phyloP scores from a whole-genome alignment of 495 filamentous ascomycete species.

The Xylaria venustula region DNA sequence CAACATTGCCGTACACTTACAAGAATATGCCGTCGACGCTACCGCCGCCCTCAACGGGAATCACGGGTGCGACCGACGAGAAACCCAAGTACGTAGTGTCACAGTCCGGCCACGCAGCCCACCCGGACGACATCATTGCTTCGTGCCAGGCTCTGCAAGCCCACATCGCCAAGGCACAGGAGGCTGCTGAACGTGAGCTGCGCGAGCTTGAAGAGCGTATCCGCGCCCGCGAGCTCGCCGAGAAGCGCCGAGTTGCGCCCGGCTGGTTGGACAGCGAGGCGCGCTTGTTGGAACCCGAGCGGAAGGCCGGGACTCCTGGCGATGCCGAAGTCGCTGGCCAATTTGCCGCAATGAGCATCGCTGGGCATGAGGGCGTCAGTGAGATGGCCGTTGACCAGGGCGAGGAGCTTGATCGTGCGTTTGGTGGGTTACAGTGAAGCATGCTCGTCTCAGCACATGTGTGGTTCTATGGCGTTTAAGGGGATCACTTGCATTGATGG shows the following conservation, averaged over 20 bases:
- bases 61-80: slow-evolving; percentile 37
- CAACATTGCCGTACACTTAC: slow-evolving; percentile 95
- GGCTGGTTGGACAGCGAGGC: slow-evolving; percentile 93
- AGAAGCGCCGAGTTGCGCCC: slow-evolving; percentile 87
- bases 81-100: slow-evolving; percentile 72
- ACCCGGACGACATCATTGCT: slow-evolving; percentile 77
- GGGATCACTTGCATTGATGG: slow-evolving; percentile 2
- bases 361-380: slow-evolving; percentile 39
- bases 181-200: slow-evolving; percentile 63
- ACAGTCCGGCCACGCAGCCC: slow-evolving; percentile 68
- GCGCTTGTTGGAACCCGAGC: slow-evolving; percentile 75
- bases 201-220: slow-evolving; percentile 69
- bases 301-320: slow-evolving; percentile 24
- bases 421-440: slow-evolving; percentile 62
- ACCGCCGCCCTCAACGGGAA: slow-evolving; percentile 69
- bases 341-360: slow-evolving; percentile 32
- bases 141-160: slow-evolving; percentile 73
- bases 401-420: slow-evolving; percentile 83
- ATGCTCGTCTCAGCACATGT: background rate
- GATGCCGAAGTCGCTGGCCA: slow-evolving; percentile 13
- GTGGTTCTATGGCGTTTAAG: background rate
- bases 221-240: slow-evolving; percentile 74
- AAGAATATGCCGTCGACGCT: slow-evolving; percentile 81
- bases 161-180: slow-evolving; percentile 65
- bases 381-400: slow-evolving; percentile 60